Conservation (phyloP, 1,284 basidiomycete genomes). For the Boletus semigastroideus region DNA sequence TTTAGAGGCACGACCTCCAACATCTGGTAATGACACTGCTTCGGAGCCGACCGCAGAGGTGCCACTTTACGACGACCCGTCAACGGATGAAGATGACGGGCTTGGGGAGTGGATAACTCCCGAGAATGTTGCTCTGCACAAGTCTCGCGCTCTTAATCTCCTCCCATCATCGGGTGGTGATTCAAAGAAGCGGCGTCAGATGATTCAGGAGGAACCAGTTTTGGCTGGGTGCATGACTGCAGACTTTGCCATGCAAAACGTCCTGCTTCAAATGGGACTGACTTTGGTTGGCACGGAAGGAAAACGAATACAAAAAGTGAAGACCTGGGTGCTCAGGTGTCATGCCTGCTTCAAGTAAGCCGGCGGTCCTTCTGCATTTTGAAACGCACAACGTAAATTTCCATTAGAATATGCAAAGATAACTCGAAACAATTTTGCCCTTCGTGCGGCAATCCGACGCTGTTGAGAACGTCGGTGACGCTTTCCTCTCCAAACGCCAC, state of each 20-base stretch:
- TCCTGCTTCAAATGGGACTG: constrained; percentile 93
- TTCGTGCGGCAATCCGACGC: constrained; percentile 91
- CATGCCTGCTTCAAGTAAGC: constrained; percentile 99
- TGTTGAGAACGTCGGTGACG: constrained; percentile 90
- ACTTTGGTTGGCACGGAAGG: constrained; percentile 92
- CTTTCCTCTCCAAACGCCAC: constrained; percentile 66
- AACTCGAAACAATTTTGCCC: constrained; percentile 96
- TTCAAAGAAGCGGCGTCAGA: constrained; percentile 40
- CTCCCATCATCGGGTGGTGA: constrained; percentile 51
- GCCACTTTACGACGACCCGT: constrained; percentile 67
- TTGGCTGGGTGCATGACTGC: constrained; percentile 92
- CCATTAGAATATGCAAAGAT: constrained; percentile 89
- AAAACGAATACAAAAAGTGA: constrained; percentile 86
- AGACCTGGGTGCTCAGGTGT: constrained; percentile 95
- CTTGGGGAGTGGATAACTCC: constrained; percentile 99
- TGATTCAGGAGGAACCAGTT: constrained; percentile 45
- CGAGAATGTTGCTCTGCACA: constrained; percentile 82
- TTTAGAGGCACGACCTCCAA: constrained; percentile 1
- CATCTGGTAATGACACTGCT: constrained; percentile 6
- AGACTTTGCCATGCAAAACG: constrained; percentile 99
- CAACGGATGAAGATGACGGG: constrained; percentile 71
- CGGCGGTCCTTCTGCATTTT: neutral
- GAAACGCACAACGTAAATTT: constrained; percentile 1
- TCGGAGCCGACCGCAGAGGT: constrained; percentile 15
- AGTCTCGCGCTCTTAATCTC: constrained; percentile 84